Conservation (phyloP, 495 filamentous ascomycete species). For the Penicillium soppii region DNA sequence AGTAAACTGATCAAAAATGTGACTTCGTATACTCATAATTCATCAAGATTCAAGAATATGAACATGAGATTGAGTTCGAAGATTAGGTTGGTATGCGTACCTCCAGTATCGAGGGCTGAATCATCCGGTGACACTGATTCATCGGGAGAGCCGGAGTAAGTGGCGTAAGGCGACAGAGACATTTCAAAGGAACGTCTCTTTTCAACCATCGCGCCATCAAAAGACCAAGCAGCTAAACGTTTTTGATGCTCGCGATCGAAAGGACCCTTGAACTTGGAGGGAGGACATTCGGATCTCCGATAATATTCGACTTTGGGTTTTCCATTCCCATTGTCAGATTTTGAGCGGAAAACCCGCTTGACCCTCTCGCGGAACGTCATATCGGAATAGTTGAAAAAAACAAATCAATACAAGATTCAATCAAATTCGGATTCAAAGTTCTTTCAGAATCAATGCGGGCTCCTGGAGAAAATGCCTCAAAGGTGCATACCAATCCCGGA, state of each 20-base stretch:
- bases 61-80: not conserved
- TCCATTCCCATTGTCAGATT: constrained; percentile 25
- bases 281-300: constrained; percentile 48
- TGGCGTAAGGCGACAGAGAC: constrained; percentile 40
- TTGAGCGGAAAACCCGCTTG: constrained; percentile 39
- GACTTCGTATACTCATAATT: too few relatives aligned
- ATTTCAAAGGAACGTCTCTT: constrained; percentile 37
- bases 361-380: constrained; percentile 51
- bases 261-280: constrained; percentile 52
- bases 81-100: constrained; percentile 26
- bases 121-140: constrained; percentile 21
- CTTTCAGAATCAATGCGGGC: constrained; percentile 13
- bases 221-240: constrained; percentile 50
- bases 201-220: constrained; percentile 38
- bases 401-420: not conserved
- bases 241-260: constrained; percentile 53
- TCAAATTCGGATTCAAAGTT: constrained; percentile 1
- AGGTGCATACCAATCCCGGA: constrained; percentile 35
- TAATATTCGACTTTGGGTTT: constrained; percentile 53
- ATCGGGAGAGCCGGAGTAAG: constrained; percentile 16
- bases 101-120: constrained; percentile 31
- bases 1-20: too few relatives aligned
- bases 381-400: constrained; percentile 6
- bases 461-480: constrained; percentile 20
- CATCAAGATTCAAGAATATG: too few relatives aligned